A percentile compares a stretch with the other conserved stretches of the same genome.
Conservation (phyloP, 2,329 filamentous ascomycete species). For the Calonectria leucothoes region DNA sequence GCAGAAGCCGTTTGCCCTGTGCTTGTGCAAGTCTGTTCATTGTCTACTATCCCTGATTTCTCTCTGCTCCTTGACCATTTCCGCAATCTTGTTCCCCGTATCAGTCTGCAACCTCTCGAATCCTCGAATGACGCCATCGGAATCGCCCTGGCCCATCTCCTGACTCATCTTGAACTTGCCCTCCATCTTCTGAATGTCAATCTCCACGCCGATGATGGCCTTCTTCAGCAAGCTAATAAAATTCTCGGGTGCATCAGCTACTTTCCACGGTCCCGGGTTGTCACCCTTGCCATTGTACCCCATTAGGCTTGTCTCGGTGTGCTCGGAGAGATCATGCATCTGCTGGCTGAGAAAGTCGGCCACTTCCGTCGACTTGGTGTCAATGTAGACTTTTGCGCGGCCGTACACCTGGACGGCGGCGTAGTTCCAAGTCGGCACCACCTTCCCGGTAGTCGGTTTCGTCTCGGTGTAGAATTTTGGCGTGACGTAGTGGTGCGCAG, state of each 20-base stretch:
- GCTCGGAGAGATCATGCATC: conserved; percentile 61
- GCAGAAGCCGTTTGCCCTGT: not conserved
- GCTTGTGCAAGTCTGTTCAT: not conserved
- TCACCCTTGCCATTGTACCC: conserved; percentile 56
- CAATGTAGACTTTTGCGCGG: conserved; percentile 62
- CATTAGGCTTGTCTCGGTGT: conserved; percentile 68
- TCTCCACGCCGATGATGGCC: conserved; percentile 70
- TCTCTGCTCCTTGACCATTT: conserved; percentile 43
- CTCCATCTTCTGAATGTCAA: conserved; percentile 63
- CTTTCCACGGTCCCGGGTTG: conserved; percentile 60
- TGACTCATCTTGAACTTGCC: conserved; percentile 78
- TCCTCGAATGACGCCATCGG: conserved; percentile 67
- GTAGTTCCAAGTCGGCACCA: conserved; percentile 79
- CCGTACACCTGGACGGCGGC: conserved; percentile 74
- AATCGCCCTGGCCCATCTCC: conserved; percentile 64
- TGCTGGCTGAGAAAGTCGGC: conserved; percentile 59
- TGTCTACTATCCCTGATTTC: conserved; percentile 36
- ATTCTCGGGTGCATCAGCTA: conserved; percentile 64
- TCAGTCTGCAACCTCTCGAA: conserved; percentile 56
- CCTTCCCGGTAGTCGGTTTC: conserved; percentile 72
- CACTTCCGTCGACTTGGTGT: conserved; percentile 59
- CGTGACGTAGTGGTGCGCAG: conserved; percentile 72
- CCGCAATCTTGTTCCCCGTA: conserved; percentile 43
- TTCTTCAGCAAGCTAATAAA: conserved; percentile 70
- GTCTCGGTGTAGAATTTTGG: conserved; percentile 76